Evolutionary conservation across 495 filamentous ascomycete genomes (phyloP).

Genomic region (Penicillium angulare): DNA sequence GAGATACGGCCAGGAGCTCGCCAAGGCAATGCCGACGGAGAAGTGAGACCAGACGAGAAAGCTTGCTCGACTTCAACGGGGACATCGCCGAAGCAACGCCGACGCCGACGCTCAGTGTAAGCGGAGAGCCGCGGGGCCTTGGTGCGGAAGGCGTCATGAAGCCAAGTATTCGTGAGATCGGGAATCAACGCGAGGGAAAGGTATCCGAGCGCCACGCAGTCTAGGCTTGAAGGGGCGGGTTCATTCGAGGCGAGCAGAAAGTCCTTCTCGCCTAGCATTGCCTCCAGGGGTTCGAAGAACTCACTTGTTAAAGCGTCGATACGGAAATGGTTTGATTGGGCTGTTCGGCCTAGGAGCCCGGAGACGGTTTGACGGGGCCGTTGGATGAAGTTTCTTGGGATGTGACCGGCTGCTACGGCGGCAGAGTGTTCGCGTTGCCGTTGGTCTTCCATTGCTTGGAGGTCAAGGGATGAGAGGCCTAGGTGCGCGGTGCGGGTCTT

Average conservation of each 20-base stretch:
- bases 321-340: conserved; percentile 55
- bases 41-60: conserved; percentile 15
- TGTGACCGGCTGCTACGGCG: conserved; percentile 39
- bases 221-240: conserved; percentile 57
- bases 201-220: conserved; percentile 78
- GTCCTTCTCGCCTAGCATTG: conserved; percentile 55
- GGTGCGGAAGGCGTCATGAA: conserved; percentile 58
- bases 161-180: conserved; percentile 68
- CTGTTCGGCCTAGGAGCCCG: conserved; percentile 35
- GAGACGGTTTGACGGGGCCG: conserved; percentile 42
- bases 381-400: conserved; percentile 43
- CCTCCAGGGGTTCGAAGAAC: conserved; percentile 66
- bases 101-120: conserved; percentile 52
- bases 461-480: conserved; percentile 64
- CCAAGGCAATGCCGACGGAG: conserved; percentile 35
- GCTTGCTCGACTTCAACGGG: conserved; percentile 28
- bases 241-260: conserved; percentile 48
- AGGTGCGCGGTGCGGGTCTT: conserved; percentile 70
- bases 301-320: conserved; percentile 66
- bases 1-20: conserved; percentile 33
- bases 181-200: conserved; percentile 70
- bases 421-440: conserved; percentile 43
- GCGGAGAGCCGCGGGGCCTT: conserved; percentile 52
- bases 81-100: conserved; percentile 37
- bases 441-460: conserved; percentile 51